A percentile compares a stretch with the other conserved stretches of the same genome.
These are phyloP conservation scores for Thielaviopsis musarum DNA, from an alignment of 2,329 filamentous ascomycete genomes.

Conservation along the genomic window DNA sequence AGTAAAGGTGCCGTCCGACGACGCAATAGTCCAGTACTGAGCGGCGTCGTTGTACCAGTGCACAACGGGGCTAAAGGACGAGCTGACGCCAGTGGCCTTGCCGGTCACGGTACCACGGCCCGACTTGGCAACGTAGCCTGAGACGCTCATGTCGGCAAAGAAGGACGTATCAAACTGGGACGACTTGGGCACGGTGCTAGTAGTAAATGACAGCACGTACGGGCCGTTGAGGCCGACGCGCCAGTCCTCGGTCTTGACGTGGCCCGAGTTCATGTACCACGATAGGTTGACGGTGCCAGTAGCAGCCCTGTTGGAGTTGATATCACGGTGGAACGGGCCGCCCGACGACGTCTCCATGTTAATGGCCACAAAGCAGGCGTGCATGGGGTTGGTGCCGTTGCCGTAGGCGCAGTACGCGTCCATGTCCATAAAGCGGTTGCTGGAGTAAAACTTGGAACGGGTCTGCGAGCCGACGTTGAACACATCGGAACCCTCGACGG, in stretches of 20 bases:
- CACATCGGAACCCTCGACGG: conserved; percentile 41
- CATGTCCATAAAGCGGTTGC: conserved; percentile 53
- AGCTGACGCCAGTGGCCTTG: conserved; percentile 37
- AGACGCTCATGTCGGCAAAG: conserved; percentile 39
- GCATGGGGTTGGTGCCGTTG: conserved; percentile 25
- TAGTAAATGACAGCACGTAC: conserved; percentile 44
- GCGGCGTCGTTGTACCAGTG: conserved; percentile 48
- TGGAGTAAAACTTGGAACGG: conserved; percentile 54
- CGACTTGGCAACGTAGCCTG: conserved; percentile 38
- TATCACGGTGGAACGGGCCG: conserved; percentile 49
- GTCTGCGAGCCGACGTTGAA: conserved; percentile 45
- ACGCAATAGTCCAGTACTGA: conserved; percentile 48
- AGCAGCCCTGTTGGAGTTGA: conserved; percentile 47
- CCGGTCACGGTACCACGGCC: conserved; percentile 43
- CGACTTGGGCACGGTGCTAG: conserved; percentile 34
- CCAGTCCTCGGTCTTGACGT: conserved; percentile 43
- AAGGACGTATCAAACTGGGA: conserved; percentile 37
- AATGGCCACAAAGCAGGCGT: conserved; percentile 44
- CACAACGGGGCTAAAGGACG: conserved; percentile 37
- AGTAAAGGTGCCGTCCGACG: conserved; percentile 37
- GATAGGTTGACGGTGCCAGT: conserved; percentile 37
- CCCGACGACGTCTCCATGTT: conserved; percentile 44
- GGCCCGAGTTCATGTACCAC: conserved; percentile 53
- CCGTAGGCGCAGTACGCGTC: conserved; percentile 44
- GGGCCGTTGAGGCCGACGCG: conserved; percentile 49